Evolutionary conservation across 768 basidiomycete species (phyloP), one percentile per base, ranked within the genome.

Genomic region (Tricholoma terreum): DNA sequence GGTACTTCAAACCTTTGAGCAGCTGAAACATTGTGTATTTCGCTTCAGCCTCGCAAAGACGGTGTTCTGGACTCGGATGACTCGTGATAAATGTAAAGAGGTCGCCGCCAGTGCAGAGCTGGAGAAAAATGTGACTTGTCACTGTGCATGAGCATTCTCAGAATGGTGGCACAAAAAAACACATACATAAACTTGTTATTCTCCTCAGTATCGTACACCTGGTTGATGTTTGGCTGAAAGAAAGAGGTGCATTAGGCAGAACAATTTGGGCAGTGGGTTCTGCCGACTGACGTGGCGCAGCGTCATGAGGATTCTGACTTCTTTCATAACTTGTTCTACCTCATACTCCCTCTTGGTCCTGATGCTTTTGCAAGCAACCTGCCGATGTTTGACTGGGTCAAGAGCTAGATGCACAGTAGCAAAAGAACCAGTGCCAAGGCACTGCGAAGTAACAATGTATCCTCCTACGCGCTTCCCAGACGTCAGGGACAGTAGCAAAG

Each of bases 291-390:
- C 91, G 69, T 92, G 91, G 61, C 85, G 77, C 31, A 93, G 73
- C 7, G 79, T 80, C 66, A 84, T 84, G 17, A 93, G 72, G 50
- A 93, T 86, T 50, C 80, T 80, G 27, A 90, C 87, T 71, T 93
- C 90, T 63, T 89, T 92, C 84, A 86, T 84, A 19, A 88, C 81
- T 62, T 84, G 80, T 3, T 71, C 75, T 22, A 83, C 68, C 45
- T 89, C 86, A 49, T 78, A 78, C 19, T 80, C 82, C 52, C 80
- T 81, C 67, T 83, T 84, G 1, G 76, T 80, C 61, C 82, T 83
- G 65, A 93, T 88, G 57, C 84, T 90, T 69, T 93, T 93, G 69
- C 90, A 92, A 19, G 91, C 91, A 24, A 90, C 88, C 71, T 93
- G 91, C 43, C 84, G 79, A 61, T 84, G 80, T 46, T 77, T 81